phyloP scores from a whole-genome alignment of 257 asterid species.

The Linderniella brevidens region DNA sequence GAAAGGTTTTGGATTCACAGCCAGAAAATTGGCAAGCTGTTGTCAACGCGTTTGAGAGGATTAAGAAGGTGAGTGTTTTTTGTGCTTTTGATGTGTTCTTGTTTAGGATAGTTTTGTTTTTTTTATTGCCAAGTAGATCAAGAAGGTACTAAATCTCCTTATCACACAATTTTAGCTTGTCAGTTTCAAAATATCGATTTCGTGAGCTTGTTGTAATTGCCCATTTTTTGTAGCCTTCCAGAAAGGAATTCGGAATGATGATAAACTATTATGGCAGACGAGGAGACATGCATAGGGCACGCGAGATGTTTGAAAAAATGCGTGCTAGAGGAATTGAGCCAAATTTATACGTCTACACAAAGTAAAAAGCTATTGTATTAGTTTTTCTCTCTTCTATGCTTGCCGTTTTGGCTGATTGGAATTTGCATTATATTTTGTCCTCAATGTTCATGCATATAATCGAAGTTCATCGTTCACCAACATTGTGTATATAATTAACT shows the following conservation, averaged over 20 bases:
- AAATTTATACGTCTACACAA: conserved; percentile 77
- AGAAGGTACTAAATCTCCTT: not conserved
- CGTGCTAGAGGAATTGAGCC: conserved; percentile 94
- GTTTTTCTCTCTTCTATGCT: conserved; percentile 10
- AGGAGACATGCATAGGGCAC: conserved; percentile 97
- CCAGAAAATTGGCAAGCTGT: conserved; percentile 97
- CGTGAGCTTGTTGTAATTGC: not conserved
- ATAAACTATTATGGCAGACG: conserved; percentile 88
- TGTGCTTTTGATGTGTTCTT: conserved; percentile 6
- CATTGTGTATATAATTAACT: not conserved
- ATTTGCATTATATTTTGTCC: too few relatives aligned
- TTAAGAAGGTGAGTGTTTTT: conserved; percentile 48
- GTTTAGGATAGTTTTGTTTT: not conserved
- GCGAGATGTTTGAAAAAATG: conserved; percentile 90
- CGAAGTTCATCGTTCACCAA: too few relatives aligned
- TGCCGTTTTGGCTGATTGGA: conserved; percentile 7
- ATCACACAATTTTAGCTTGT: not conserved
- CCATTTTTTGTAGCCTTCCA: conserved; percentile 66
- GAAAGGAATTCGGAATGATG: conserved; percentile 90
- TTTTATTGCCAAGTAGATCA: too few relatives aligned
- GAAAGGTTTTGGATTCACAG: conserved; percentile 60
- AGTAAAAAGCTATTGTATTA: conserved; percentile 28
- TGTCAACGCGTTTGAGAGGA: conserved; percentile 67
- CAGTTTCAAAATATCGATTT: not conserved
- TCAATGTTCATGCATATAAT: too few relatives aligned